These are phyloP conservation scores for Rhododendron williamsianum DNA, from an alignment of 148 eudicot genomes.

Conservation along the genomic window DNA sequence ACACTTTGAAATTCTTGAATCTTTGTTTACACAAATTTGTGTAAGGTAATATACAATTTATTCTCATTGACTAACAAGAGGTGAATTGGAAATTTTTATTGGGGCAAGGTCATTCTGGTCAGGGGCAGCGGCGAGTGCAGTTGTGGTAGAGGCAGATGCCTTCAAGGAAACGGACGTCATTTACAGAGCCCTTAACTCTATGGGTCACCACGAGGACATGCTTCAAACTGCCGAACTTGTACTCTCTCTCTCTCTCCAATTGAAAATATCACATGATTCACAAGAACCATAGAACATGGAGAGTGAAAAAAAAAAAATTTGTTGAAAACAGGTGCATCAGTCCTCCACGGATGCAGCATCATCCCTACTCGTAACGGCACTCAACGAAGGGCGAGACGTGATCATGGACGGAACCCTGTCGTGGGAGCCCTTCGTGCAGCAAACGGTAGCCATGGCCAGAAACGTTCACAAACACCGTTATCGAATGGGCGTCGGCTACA, in stretches of 20 bases:
- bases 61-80: no score
- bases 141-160: slow-evolving; percentile 92
- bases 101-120: slow-evolving; percentile 80
- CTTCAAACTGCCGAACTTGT: slow-evolving; percentile 92
- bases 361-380: slow-evolving; percentile 76
- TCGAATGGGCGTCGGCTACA: slow-evolving; percentile 85
- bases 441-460: slow-evolving; percentile 74
- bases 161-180: slow-evolving; percentile 88
- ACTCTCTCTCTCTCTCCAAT: background rate
- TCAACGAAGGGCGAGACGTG: slow-evolving; percentile 89
- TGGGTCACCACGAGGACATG: slow-evolving; percentile 80
- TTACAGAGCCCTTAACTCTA: slow-evolving; percentile 67
- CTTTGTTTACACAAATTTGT: no score
- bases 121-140: slow-evolving; percentile 62
- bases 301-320: no score
- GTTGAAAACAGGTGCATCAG: slow-evolving; percentile 56
- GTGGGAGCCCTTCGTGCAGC: slow-evolving; percentile 83
- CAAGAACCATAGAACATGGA: no score
- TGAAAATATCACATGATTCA: no score
- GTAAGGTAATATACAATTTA: background rate
- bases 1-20: no score
- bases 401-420: slow-evolving; percentile 91
- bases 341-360: slow-evolving; percentile 87
- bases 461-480: slow-evolving; percentile 62
- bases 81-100: background rate